Conservation (phyloP, 108 stramenopile species). For the Fragilaria crotonensis region DNA sequence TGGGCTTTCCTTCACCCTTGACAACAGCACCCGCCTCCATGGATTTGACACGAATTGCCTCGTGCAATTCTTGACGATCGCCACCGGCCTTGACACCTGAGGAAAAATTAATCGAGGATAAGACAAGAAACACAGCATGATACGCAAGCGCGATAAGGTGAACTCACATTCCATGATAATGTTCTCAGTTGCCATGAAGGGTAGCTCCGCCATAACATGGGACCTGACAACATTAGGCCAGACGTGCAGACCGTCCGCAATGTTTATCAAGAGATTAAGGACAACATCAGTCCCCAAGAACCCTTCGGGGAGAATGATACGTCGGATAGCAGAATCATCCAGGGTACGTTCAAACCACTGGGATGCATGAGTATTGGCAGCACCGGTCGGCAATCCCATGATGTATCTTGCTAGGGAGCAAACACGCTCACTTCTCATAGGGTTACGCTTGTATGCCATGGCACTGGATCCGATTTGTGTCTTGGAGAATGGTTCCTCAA, state of each 20-base stretch:
- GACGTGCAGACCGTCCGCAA: conserved; percentile 94
- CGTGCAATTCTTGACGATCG: conserved; percentile 96
- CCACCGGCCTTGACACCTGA: conserved; percentile 95
- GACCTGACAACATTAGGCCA: conserved; percentile 94
- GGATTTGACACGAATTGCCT: conserved; percentile 94
- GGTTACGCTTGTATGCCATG: conserved; percentile 98
- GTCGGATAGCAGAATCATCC: conserved; percentile 97
- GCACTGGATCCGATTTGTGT: conserved; percentile 95
- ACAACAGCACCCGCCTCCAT: conserved; percentile 98
- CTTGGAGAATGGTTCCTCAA: conserved; percentile 91
- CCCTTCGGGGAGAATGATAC: conserved; percentile 95
- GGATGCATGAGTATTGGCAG: conserved; percentile 91
- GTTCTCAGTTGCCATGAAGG: conserved; percentile 99
- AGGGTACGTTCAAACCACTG: conserved; percentile 99
- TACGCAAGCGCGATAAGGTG: background rate
- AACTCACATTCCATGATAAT: conserved; percentile 97
- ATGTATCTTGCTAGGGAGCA: conserved; percentile 93
- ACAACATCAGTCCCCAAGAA: conserved; percentile 95
- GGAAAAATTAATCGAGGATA: conserved; percentile 5
- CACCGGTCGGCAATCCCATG: conserved; percentile 84
- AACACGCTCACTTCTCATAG: conserved; percentile 94
- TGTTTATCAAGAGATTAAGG: conserved; percentile 86
- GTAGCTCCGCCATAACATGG: conserved; percentile 96
- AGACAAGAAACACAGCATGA: no score
- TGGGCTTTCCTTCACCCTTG: conserved; percentile 96